A percentile compares a stretch with the other conserved stretches of the same genome.
These are phyloP conservation scores for Hansenula lynferdii DNA, from an alignment of 1,139 yeast genomes.

Conservation along the genomic window DNA sequence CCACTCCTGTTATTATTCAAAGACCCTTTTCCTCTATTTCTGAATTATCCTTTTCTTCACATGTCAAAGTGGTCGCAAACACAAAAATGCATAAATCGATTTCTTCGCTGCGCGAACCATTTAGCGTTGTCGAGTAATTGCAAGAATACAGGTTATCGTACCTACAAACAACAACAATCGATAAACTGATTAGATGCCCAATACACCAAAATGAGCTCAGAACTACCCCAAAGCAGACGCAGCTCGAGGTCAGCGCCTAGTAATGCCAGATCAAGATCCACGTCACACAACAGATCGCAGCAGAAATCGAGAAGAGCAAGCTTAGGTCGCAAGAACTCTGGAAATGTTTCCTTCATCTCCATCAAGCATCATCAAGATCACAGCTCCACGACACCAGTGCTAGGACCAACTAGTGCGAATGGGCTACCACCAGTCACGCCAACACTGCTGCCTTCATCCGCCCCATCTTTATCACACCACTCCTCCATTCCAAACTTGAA, in stretches of 20 bases:
- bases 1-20: too few relatives aligned
- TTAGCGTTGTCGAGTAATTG: too few relatives aligned
- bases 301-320: constrained; percentile 3
- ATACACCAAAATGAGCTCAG: neutral
- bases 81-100: too few relatives aligned
- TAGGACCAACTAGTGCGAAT: neutral
- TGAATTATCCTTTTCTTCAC: too few relatives aligned
- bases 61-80: too few relatives aligned
- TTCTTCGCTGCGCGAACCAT: too few relatives aligned
- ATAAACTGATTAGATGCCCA: too few relatives aligned
- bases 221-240: neutral
- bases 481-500: constrained; percentile 19
- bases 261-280: constrained; percentile 3
- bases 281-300: too few relatives aligned
- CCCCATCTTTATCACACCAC: neutral
- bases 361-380: neutral
- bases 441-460: constrained; percentile 1
- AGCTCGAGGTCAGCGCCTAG: neutral
- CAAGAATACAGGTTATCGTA: too few relatives aligned
- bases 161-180: too few relatives aligned
- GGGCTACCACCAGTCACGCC: constrained; percentile 1
- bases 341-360: neutral
- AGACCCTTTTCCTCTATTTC: too few relatives aligned
- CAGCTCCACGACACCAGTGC: neutral
- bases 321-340: neutral